Evolutionary conservation across 805 yeast species (phyloP), one percentile per base, ranked within the genome.

Genomic region (Saturnispora ahearnii): DNA sequence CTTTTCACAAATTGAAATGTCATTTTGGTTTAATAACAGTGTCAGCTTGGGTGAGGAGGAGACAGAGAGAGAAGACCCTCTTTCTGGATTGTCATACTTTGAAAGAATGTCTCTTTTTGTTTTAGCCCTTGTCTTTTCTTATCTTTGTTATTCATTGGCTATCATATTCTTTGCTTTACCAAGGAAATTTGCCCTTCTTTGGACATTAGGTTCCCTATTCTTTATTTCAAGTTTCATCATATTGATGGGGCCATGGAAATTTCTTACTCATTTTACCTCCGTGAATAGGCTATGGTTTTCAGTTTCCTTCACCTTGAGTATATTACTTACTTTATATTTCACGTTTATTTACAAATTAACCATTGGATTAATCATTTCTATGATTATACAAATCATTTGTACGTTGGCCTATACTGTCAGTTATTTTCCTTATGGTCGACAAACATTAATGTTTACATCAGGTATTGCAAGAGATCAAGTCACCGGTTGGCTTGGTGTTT

Each of bases 351-450:
- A 78, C 58, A 81, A 78, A 56, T 76, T 82, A 48, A 77, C 89
- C 1, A 55, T 91, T 2, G 67, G 87, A 42, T 86, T 96, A 0
- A 67, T 90, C 2, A 59, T 87, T 9, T 79, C 87, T 18, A 81
- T 88, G 49, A 62, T 82, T 1, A 60, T 84, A 4, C 96, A 90
- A 63, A 66, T 87, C 13, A 63, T 90, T 44, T 88, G 96, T 3
- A 86, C 90, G 12, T 58, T 87, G 6, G 87, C 87, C 72, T 90
- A 90, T 62, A 81, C 88, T 0, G 74, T 90, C 22, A 84, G 95
- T 55, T 90, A 90, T 65, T 89, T 91, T 73, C 98, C 98, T 12
- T 81, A 87, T 67, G 97, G 97, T 8, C 81, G 87, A 4, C 81
- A 82, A 51, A 82, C 91, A 2, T 59, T 82, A 45, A 68, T 76